Conservation (phyloP, 1,284 basidiomycete species). For the Erythrobasidium hasegawianum region DNA sequence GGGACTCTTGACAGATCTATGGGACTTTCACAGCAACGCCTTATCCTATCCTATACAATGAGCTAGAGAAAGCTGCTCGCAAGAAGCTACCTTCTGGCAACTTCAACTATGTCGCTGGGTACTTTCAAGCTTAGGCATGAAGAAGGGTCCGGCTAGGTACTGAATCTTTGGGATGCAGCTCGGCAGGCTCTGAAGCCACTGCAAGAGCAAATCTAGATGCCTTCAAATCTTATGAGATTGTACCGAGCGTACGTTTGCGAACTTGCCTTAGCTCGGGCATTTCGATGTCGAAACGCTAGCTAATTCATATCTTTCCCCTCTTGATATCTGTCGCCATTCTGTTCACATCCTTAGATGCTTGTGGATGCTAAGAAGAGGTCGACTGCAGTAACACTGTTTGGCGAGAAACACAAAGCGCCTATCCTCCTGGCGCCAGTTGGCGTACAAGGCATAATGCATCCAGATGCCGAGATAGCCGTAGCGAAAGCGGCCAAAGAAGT, state of each 20-base stretch:
- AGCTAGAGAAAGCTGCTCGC: slow-evolving; percentile 26
- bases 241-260: slow-evolving; percentile 5
- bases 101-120: slow-evolving; percentile 33
- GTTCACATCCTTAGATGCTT: slow-evolving; percentile 5
- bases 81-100: slow-evolving; percentile 33
- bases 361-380: slow-evolving; percentile 18
- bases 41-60: slow-evolving; percentile 22
- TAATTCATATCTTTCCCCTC: no score
- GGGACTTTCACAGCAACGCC: slow-evolving; percentile 30
- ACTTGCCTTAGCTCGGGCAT: no score
- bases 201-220: slow-evolving; percentile 25
- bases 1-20: slow-evolving; percentile 11
- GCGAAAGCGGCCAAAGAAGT: slow-evolving; percentile 30
- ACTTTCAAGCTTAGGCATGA: background rate
- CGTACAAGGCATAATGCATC: slow-evolving; percentile 34
- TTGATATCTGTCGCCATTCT: no score
- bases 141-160: background rate
- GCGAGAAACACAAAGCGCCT: slow-evolving; percentile 24
- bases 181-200: slow-evolving; percentile 26
- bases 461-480: slow-evolving; percentile 29
- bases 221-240: slow-evolving; percentile 28
- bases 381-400: slow-evolving; percentile 16
- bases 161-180: background rate
- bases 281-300: no score
- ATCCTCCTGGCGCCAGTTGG: slow-evolving; percentile 27